Percentiles rank a stretch among this genome's conserved stretches.
phyloP scores from a whole-genome alignment of 768 basidiomycete species.

The Boletus speciosus region DNA sequence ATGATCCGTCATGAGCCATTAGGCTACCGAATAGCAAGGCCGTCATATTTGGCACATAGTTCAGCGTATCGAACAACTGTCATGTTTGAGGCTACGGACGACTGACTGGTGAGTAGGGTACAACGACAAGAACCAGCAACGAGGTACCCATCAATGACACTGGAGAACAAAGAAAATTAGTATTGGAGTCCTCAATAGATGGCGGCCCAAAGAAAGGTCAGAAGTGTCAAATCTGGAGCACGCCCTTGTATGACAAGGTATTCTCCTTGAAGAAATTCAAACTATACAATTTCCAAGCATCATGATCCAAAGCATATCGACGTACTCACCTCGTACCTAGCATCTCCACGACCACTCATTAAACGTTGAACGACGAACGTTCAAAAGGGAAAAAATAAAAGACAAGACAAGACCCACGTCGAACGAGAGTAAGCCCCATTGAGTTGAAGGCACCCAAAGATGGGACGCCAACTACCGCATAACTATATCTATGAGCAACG shows the following conservation, averaged over 20 bases:
- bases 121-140: neutral
- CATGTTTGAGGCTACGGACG: neutral
- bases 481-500: slow-evolving; percentile 87
- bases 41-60: neutral
- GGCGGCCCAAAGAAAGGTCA: slow-evolving; percentile 10
- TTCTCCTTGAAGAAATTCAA: slow-evolving; percentile 96
- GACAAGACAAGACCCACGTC: slow-evolving; percentile 38
- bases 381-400: slow-evolving; percentile 50
- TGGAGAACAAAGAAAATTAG: slow-evolving; percentile 8
- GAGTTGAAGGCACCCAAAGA: slow-evolving; percentile 54
- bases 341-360: slow-evolving; percentile 7
- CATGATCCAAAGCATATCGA: slow-evolving; percentile 37
- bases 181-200: neutral
- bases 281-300: slow-evolving; percentile 47
- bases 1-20: neutral
- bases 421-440: slow-evolving; percentile 91
- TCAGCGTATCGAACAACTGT: neutral
- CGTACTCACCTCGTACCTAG: slow-evolving; percentile 20
- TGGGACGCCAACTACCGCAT: slow-evolving; percentile 67
- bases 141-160: neutral
- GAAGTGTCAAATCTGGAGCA: slow-evolving; percentile 74
- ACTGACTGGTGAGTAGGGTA: neutral
- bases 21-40: neutral
- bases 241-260: slow-evolving; percentile 54
- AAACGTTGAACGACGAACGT: slow-evolving; percentile 48